Percentiles rank a stretch among this genome's conserved stretches.
Conservation (phyloP, 345 rosid genomes). For the Rhodamnia rubescens region DNA sequence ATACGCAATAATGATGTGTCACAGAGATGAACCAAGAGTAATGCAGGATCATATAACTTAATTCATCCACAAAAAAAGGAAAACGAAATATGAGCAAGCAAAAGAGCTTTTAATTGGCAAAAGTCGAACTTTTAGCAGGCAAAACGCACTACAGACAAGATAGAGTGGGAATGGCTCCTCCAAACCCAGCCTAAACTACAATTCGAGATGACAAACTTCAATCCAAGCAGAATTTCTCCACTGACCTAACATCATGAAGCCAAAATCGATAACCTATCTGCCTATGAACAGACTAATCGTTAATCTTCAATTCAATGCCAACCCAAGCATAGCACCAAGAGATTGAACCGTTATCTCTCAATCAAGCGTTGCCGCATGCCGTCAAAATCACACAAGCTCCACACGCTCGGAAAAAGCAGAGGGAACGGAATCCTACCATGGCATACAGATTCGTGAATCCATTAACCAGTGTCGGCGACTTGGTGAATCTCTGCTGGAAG, state of each 20-base stretch:
- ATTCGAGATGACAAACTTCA: neutral
- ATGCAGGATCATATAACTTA: neutral
- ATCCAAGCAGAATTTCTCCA: neutral
- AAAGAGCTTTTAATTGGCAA: neutral
- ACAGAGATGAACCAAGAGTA: neutral
- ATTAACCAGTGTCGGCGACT: constrained; percentile 74
- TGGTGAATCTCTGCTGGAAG: constrained; percentile 93
- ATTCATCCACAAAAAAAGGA: neutral
- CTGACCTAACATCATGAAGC: neutral
- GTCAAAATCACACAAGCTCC: neutral
- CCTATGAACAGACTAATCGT: neutral
- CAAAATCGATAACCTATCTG: neutral
- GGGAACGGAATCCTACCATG: constrained; percentile 38
- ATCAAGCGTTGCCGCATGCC: neutral
- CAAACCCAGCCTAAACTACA: neutral
- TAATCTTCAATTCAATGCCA: neutral
- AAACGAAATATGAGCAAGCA: neutral
- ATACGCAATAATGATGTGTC: neutral
- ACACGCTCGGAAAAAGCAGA: neutral
- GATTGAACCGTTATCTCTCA: neutral
- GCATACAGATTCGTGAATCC: constrained; percentile 93
- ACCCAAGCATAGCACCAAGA: neutral
- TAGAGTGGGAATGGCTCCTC: neutral
- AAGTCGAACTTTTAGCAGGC: neutral
- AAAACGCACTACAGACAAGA: neutral